Percentiles rank a stretch among this genome's conserved stretches.
Evolutionary conservation across 352 stramenopile genomes (phyloP).

Genomic region (Thalassiosira mediterranea): DNA sequence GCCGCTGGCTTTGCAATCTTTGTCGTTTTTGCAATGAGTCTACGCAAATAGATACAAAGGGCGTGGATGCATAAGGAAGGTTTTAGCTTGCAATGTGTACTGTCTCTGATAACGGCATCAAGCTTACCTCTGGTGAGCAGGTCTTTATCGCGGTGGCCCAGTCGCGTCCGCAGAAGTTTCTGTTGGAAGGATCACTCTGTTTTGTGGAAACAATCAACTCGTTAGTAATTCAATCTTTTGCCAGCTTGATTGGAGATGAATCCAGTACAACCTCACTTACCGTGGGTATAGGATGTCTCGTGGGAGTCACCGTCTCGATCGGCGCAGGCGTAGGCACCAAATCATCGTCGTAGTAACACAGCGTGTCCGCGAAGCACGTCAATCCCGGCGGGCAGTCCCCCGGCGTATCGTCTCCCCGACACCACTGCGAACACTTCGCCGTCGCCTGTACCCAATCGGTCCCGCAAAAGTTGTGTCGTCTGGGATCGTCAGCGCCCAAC

Average conservation of each 20-base stretch:
- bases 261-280: not conserved
- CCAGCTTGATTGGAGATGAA: no score
- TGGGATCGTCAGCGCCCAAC: slow-evolving; percentile 18
- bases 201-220: no score
- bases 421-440: slow-evolving; percentile 17
- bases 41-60: no score
- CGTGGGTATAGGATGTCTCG: not conserved
- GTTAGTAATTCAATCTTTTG: no score
- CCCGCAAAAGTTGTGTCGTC: slow-evolving; percentile 34
- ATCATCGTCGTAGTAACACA: slow-evolving; percentile 43
- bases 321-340: slow-evolving; percentile 32
- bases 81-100: no score
- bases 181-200: no score
- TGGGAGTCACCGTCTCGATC: not conserved
- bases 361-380: slow-evolving; percentile 41
- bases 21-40: no score
- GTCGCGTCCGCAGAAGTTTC: slow-evolving; percentile 3
- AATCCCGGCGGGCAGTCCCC: slow-evolving; percentile 15
- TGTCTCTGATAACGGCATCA: no score
- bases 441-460: slow-evolving; percentile 23
- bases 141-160: not conserved
- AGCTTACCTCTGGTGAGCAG: no score
- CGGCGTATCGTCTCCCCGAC: slow-evolving; percentile 11
- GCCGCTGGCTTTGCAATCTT: no score
- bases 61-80: no score